Evolutionary conservation across 2,329 filamentous ascomycete species (phyloP).

Genomic region (Penicillium freii): DNA sequence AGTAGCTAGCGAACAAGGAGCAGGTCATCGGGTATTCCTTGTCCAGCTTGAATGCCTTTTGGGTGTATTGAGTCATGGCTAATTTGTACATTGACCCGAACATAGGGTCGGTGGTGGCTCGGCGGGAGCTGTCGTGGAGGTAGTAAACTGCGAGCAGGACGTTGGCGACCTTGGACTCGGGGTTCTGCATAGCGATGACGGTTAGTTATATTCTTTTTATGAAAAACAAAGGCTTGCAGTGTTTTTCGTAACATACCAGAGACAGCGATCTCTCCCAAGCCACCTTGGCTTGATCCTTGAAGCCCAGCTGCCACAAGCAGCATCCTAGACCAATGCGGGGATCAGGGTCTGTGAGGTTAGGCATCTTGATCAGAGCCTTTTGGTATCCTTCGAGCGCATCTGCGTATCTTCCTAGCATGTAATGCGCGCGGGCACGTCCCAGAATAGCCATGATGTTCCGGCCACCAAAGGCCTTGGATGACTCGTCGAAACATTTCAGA

Average conservation of each 20-base stretch:
- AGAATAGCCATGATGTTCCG: conserved; percentile 90
- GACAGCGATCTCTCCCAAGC: conserved; percentile 89
- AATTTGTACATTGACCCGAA: conserved; percentile 86
- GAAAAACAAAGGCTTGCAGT: background rate
- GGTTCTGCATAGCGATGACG: conserved; percentile 48
- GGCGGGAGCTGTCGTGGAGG: conserved; percentile 78
- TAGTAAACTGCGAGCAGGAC: conserved; percentile 88
- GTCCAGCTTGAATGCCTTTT: conserved; percentile 90
- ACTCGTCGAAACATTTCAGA: conserved; percentile 92
- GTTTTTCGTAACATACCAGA: conserved; percentile 52
- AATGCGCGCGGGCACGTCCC: conserved; percentile 83
- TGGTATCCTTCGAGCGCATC: conserved; percentile 86
- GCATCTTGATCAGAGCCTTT: conserved; percentile 79
- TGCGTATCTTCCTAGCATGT: conserved; percentile 79
- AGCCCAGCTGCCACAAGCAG: conserved; percentile 94
- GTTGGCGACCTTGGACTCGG: conserved; percentile 84
- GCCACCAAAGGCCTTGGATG: conserved; percentile 75
- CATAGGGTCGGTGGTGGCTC: conserved; percentile 77
- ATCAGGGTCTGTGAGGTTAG: conserved; percentile 85
- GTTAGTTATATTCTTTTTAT: background rate
- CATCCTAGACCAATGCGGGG: conserved; percentile 94
- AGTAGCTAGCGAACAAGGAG: conserved; percentile 86
- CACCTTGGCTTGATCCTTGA: conserved; percentile 84
- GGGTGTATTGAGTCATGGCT: conserved; percentile 91
- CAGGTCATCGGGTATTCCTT: conserved; percentile 88